Base-by-base conservation (phyloP, 148 eudicot genomes). In the Camellia granthamiana region DNA sequence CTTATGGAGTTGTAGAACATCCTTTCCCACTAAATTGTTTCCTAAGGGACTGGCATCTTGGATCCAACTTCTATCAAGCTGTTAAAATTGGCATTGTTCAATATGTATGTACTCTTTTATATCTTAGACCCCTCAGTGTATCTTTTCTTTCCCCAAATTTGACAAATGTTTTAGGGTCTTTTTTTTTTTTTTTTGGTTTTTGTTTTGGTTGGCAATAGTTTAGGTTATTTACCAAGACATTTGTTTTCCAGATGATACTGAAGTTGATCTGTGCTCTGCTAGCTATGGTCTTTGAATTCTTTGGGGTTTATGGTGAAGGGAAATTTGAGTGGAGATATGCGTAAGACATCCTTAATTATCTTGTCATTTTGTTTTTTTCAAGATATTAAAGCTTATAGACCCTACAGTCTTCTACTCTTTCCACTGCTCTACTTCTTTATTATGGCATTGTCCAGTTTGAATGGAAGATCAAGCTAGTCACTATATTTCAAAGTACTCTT, bases 71-170 rank as follows among this genome's bases (percentile, higher is more conserved):
- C 82, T 97, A 97, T 87, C 91, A 97, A 73, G 95, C 94, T 77
- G 98, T 97, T 67, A 97, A 97, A 85, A 90, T 97, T 84, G 98
- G 99, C 87, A 90, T 97, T 77, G 99, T 97, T 78, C 98, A 97
- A 90, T 97, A 97, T 87, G 97, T 97, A 94, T 82, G 97, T 86
- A 61, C 51, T 72, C 72, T 59, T 82, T 42, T 80, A n/a, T 43
- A 67, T 74, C 63, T 68, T 74, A 6, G 41, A 30, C 38, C 41
- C 14, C 69, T 52, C 18, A 54, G 46, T 4, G 51, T 30, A 76
- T 19, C 21, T 3, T 10, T 6, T 12, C 15, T 7, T 47, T 47
- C 5, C 47, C 44, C 30, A 10, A 30, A 74, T 74, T 62, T 64
- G 63, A 64, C 49, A 63, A 41, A 15, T 51, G 7, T 19, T 7